A percentile compares a stretch with the other conserved stretches of the same genome.
Conservation (phyloP, 768 basidiomycete species). For the Tricholomella constricta region DNA sequence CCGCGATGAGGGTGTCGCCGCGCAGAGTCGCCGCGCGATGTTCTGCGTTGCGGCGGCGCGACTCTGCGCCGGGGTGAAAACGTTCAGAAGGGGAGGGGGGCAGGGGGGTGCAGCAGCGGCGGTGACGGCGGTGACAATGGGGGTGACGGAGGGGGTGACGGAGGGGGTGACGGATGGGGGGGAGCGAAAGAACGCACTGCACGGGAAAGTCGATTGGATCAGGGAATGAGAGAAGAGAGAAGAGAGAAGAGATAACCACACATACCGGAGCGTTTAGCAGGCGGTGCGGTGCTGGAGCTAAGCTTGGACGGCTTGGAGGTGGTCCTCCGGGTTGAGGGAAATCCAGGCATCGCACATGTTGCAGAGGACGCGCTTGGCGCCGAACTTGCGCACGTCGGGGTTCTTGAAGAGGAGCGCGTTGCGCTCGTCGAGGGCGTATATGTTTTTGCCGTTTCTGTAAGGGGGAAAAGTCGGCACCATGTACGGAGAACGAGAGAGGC, state of each 20-base stretch:
- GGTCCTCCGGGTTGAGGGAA: conserved; percentile 57
- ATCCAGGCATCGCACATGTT: conserved; percentile 72
- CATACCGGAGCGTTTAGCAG: no score
- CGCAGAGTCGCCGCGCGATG: conserved; percentile 74
- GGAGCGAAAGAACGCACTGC: no score
- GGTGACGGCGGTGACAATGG: no score
- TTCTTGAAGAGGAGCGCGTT: conserved; percentile 62
- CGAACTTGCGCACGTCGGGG: conserved; percentile 73
- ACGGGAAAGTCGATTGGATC: no score
- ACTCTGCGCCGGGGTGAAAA: no score
- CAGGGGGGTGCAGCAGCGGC: no score
- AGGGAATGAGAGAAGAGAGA: no score
- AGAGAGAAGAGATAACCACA: no score
- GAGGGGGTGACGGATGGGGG: no score
- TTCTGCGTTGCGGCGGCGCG: conserved; percentile 77
- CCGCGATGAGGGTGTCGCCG: conserved; percentile 62
- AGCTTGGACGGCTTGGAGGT: conserved; percentile 58
- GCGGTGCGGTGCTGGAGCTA: conserved; percentile 74
- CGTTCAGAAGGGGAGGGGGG: no score
- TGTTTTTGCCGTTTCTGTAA: conserved; percentile 50
- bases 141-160: no score
- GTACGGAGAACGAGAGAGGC: conserved; percentile 26
- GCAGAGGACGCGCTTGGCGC: conserved; percentile 71
- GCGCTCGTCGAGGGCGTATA: conserved; percentile 61
- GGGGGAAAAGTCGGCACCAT: no score